phyloP scores from a whole-genome alignment of 1,284 basidiomycete species.

The Exobasidium cylindrosporum region DNA sequence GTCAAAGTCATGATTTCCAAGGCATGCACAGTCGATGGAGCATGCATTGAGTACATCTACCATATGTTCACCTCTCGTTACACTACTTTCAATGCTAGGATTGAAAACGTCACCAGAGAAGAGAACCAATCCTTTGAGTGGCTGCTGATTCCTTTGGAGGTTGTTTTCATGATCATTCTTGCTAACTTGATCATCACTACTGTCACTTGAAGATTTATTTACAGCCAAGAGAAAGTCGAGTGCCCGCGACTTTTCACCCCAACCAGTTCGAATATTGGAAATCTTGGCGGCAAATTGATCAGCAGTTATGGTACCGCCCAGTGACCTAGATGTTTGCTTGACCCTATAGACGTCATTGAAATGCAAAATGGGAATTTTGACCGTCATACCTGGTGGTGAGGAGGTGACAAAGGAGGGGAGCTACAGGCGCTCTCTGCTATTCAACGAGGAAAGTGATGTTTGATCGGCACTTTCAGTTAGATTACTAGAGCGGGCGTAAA shows the following conservation, averaged over 20 bases:
- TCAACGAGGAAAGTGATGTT: too few relatives aligned
- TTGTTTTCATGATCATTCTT: background rate
- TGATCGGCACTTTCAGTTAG: too few relatives aligned
- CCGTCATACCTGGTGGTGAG: background rate
- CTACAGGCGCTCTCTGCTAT: too few relatives aligned
- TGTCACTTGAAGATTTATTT: slow-evolving; percentile 19
- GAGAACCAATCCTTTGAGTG: slow-evolving; percentile 65
- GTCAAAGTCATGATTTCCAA: slow-evolving; percentile 58
- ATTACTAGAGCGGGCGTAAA: too few relatives aligned
- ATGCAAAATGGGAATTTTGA: slow-evolving; percentile 34
- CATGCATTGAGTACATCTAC: slow-evolving; percentile 58
- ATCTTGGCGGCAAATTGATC: slow-evolving; percentile 58
- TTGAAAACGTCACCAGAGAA: slow-evolving; percentile 77
- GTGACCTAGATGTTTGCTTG: slow-evolving; percentile 27
- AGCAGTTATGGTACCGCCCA: slow-evolving; percentile 44
- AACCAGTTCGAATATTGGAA: slow-evolving; percentile 29
- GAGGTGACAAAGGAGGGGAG: background rate
- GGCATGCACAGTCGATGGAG: slow-evolving; percentile 59
- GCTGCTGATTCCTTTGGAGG: slow-evolving; percentile 14
- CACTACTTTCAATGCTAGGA: slow-evolving; percentile 78
- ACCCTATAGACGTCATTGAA: slow-evolving; percentile 49
- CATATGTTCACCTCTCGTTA: slow-evolving; percentile 89
- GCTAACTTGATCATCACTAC: background rate
- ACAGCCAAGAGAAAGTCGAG: slow-evolving; percentile 16
- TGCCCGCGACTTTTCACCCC: slow-evolving; percentile 26